Percentiles rank a stretch among this genome's conserved stretches.
These are phyloP conservation scores for Starmerella stigmatis DNA, from an alignment of 805 yeast species.

Conservation along the genomic window DNA sequence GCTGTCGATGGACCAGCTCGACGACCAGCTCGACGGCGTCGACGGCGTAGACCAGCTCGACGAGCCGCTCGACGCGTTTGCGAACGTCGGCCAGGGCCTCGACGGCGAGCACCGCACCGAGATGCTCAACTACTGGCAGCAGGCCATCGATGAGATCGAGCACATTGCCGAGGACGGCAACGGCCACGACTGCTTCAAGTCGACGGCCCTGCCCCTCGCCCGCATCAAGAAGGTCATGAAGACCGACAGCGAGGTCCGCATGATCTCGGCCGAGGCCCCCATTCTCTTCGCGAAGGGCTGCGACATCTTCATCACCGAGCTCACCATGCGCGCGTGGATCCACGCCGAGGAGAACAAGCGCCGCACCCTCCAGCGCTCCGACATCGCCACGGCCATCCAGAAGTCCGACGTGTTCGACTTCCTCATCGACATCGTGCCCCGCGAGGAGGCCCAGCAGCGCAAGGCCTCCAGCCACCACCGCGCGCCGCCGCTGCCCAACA, in stretches of 20 bases:
- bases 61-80: slow-evolving; percentile 50
- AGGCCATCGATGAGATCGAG: slow-evolving; percentile 82
- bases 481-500: slow-evolving; percentile 1
- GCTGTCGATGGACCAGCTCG: slow-evolving; percentile 5
- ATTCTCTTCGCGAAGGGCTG: slow-evolving; percentile 95
- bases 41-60: slow-evolving; percentile 17
- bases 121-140: slow-evolving; percentile 98
- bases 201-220: slow-evolving; percentile 90
- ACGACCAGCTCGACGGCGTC: slow-evolving; percentile 7
- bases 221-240: slow-evolving; percentile 96
- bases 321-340: slow-evolving; percentile 98
- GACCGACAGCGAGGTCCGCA: slow-evolving; percentile 91
- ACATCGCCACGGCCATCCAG: slow-evolving; percentile 89
- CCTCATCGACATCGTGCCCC: slow-evolving; percentile 87
- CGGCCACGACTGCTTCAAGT: slow-evolving; percentile 72
- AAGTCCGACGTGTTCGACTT: slow-evolving; percentile 97
- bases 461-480: slow-evolving; percentile 5
- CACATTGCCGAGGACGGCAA: slow-evolving; percentile 33
- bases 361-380: slow-evolving; percentile 85
- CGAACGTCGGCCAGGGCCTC: slow-evolving; percentile 88
- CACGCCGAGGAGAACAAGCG: slow-evolving; percentile 95
- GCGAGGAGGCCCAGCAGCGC: slow-evolving; percentile 53
- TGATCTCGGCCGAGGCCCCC: slow-evolving; percentile 98
- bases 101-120: slow-evolving; percentile 69
- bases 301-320: slow-evolving; percentile 90